phyloP scores from a whole-genome alignment of 768 basidiomycete genomes.

The Scleroderma citrinum region DNA sequence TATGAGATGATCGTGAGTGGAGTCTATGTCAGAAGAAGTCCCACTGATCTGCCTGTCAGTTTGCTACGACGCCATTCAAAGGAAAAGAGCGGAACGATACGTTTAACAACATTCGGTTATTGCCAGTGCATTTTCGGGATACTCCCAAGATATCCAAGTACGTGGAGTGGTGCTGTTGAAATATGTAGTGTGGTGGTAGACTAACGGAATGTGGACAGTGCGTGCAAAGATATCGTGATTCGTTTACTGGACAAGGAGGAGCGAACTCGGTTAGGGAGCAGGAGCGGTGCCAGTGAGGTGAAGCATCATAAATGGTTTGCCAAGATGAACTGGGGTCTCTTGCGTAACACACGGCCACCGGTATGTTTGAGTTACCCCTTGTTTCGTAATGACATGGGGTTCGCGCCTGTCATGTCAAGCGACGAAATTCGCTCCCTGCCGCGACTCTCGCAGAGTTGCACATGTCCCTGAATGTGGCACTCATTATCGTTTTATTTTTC shows the following conservation, averaged over 20 bases:
- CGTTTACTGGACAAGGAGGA: slow-evolving; percentile 93
- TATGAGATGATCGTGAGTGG: slow-evolving; percentile 95
- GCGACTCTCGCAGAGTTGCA: slow-evolving; percentile 2
- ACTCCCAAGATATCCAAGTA: slow-evolving; percentile 71
- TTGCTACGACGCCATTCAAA: slow-evolving; percentile 98
- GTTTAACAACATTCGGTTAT: slow-evolving; percentile 89
- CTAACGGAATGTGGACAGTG: slow-evolving; percentile 38
- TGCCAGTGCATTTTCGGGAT: slow-evolving; percentile 85
- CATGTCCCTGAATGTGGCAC: slow-evolving; percentile 14
- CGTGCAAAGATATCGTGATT: slow-evolving; percentile 81
- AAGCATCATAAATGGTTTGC: slow-evolving; percentile 99
- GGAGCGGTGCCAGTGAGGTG: slow-evolving; percentile 94
- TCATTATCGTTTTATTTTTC: slow-evolving; percentile 20
- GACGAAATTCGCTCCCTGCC: background rate
- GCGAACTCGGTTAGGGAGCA: slow-evolving; percentile 79
- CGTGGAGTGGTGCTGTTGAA: slow-evolving; percentile 24
- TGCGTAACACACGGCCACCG: slow-evolving; percentile 90
- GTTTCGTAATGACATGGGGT: background rate
- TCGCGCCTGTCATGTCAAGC: background rate
- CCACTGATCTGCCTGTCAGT: slow-evolving; percentile 45
- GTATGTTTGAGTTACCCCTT: slow-evolving; percentile 39
- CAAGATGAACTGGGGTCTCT: slow-evolving; percentile 93
- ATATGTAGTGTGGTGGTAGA: background rate
- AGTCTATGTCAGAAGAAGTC: slow-evolving; percentile 11
- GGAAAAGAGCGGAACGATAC: slow-evolving; percentile 91